These are phyloP conservation scores for Sporothrix inflata DNA, from an alignment of 2,329 filamentous ascomycete species.

Conservation along the genomic window DNA sequence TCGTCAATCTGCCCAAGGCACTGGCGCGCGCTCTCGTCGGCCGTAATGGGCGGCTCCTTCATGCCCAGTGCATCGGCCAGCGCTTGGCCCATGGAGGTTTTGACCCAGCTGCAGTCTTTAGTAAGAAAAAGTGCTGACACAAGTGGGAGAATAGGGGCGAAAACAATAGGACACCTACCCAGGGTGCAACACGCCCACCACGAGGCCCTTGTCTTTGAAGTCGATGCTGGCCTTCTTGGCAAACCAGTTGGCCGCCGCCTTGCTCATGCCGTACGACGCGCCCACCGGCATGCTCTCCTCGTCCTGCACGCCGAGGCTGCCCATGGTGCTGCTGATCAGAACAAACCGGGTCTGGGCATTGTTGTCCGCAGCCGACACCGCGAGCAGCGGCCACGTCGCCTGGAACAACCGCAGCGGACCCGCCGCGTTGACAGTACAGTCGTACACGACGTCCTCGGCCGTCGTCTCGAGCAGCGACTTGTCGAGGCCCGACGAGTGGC, in stretches of 20 bases:
- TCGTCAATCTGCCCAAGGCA: conserved; percentile 35
- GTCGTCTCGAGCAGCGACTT: conserved; percentile 33
- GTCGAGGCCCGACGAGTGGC: conserved; percentile 33
- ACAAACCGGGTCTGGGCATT: conserved; percentile 34
- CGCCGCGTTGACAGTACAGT: conserved; percentile 37
- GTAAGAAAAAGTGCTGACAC: background rate
- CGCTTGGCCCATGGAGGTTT: conserved; percentile 37
- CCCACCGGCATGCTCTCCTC: conserved; percentile 34
- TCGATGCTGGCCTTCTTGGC: conserved; percentile 35
- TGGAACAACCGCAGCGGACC: conserved; percentile 37
- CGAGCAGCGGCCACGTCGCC: conserved; percentile 35
- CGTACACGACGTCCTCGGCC: conserved; percentile 31
- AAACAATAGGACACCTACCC: conserved; percentile 35
- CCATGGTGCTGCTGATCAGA: conserved; percentile 37
- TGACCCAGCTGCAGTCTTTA: conserved; percentile 2
- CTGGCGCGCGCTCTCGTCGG: conserved; percentile 35
- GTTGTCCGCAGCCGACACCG: background rate
- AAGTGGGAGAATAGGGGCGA: background rate
- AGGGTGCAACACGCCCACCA: conserved; percentile 39
- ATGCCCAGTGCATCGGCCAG: conserved; percentile 37
- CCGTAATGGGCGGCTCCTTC: conserved; percentile 34
- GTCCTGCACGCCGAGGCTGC: conserved; percentile 36
- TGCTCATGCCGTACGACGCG: conserved; percentile 39
- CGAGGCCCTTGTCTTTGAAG: conserved; percentile 33
- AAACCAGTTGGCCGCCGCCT: conserved; percentile 39